phyloP scores from a whole-genome alignment of 2,329 filamentous ascomycete species.

The Aureobasidium sp. region DNA sequence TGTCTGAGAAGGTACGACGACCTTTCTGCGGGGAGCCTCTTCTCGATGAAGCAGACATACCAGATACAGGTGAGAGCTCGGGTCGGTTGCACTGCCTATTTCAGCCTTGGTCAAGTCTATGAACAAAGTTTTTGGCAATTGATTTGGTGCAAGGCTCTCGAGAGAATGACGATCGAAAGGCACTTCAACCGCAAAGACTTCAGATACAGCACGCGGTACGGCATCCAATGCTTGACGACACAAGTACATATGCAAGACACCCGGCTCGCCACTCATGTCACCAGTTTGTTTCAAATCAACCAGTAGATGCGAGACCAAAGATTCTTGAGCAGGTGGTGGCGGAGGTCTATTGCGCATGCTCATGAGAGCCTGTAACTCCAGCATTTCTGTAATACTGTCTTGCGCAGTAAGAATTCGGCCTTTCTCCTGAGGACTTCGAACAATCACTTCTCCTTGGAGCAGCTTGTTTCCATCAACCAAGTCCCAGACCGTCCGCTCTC shows the following conservation, averaged over 20 bases:
- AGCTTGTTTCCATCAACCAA: constrained; percentile 91
- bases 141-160: constrained; percentile 55
- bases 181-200: constrained; percentile 74
- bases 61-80: constrained; percentile 70
- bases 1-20: not conserved
- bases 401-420: constrained; percentile 85
- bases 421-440: constrained; percentile 75
- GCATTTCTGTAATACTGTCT: constrained; percentile 87
- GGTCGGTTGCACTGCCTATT: constrained; percentile 55
- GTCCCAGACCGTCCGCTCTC: constrained; percentile 92
- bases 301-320: constrained; percentile 72
- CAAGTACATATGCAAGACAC: constrained; percentile 69
- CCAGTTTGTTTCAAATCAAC: constrained; percentile 79
- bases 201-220: constrained; percentile 63
- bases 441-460: constrained; percentile 87
- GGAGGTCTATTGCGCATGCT: constrained; percentile 83
- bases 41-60: constrained; percentile 70
- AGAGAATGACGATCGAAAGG: constrained; percentile 63
- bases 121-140: constrained; percentile 76
- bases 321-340: constrained; percentile 57
- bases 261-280: constrained; percentile 67
- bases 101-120: constrained; percentile 76
- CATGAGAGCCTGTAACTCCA: constrained; percentile 91
- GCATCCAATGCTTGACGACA: constrained; percentile 63
- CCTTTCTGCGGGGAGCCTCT: constrained; percentile 32